phyloP scores from a whole-genome alignment of 306 rosid genomes.

The Glycyrrhiza uralensis region DNA sequence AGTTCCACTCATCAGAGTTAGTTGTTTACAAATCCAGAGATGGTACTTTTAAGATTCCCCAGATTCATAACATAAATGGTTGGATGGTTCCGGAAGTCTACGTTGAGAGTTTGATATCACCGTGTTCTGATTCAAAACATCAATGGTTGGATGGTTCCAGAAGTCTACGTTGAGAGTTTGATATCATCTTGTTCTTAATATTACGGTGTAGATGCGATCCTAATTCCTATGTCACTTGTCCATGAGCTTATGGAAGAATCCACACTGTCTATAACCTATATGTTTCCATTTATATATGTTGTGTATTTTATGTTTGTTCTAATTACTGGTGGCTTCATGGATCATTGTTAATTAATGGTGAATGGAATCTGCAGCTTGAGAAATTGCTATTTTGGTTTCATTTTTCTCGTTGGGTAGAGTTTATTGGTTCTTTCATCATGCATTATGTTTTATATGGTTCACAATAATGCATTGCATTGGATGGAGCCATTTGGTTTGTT shows the following conservation, averaged over 20 bases:
- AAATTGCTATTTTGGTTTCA: no score
- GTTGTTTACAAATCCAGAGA: conserved; percentile 17
- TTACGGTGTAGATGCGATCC: no score
- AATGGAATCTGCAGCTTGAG: no score
- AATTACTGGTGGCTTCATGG: background rate
- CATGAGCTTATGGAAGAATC: background rate
- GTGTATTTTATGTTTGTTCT: background rate
- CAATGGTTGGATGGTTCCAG: background rate
- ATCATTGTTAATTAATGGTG: background rate
- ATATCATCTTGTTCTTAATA: no score
- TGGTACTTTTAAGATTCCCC: background rate
- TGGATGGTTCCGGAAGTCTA: background rate
- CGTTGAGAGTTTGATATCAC: conserved; percentile 35
- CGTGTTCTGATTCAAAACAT: background rate
- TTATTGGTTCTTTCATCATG: no score
- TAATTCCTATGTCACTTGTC: no score
- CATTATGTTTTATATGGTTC: no score
- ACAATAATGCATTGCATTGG: no score
- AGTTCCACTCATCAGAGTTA: background rate
- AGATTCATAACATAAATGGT: background rate
- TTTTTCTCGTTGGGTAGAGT: no score
- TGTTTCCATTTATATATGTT: no score
- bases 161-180: conserved; percentile 26
- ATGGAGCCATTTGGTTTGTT: conserved; percentile 44
- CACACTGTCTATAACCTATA: background rate